phyloP scores from a whole-genome alignment of 1,139 yeast species.

The Geotrichum macrosporum region DNA sequence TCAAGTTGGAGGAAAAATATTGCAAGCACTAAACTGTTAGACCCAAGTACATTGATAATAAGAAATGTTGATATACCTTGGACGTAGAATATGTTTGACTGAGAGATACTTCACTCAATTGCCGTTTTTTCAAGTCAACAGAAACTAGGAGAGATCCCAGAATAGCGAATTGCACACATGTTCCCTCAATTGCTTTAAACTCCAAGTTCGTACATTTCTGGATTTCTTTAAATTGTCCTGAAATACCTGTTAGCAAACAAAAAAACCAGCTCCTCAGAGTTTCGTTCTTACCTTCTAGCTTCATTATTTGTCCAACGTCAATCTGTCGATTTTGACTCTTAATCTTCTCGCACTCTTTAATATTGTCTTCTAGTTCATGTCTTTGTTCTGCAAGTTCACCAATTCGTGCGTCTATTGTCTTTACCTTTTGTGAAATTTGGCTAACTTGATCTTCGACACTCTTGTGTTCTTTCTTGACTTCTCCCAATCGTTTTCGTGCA shows the following conservation, averaged over 20 bases:
- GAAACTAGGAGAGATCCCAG: neutral
- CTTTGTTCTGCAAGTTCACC: neutral
- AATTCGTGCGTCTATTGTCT: slow-evolving; percentile 1
- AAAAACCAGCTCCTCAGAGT: too few relatives aligned
- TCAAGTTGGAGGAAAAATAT: neutral
- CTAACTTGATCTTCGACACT: neutral
- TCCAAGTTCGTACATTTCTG: slow-evolving; percentile 6
- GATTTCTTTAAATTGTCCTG: slow-evolving; percentile 2
- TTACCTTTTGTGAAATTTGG: slow-evolving; percentile 2
- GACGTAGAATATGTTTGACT: too few relatives aligned
- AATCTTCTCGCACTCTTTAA: slow-evolving; percentile 12
- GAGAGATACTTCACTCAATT: neutral
- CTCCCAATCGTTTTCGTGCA: neutral
- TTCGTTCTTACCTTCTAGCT: slow-evolving; percentile 7
- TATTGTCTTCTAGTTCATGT: neutral
- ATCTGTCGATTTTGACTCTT: slow-evolving; percentile 12
- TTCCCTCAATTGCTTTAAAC: neutral
- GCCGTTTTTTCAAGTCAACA: neutral
- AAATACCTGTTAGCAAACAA: neutral
- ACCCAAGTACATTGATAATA: too few relatives aligned
- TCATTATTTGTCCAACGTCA: slow-evolving; percentile 10
- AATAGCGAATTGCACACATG: neutral
- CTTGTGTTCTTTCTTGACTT: slow-evolving; percentile 2
- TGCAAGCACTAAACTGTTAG: neutral
- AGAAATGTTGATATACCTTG: neutral